These are phyloP conservation scores for Cytospora piceae DNA, from an alignment of 2,329 filamentous ascomycete genomes.

Conservation along the genomic window DNA sequence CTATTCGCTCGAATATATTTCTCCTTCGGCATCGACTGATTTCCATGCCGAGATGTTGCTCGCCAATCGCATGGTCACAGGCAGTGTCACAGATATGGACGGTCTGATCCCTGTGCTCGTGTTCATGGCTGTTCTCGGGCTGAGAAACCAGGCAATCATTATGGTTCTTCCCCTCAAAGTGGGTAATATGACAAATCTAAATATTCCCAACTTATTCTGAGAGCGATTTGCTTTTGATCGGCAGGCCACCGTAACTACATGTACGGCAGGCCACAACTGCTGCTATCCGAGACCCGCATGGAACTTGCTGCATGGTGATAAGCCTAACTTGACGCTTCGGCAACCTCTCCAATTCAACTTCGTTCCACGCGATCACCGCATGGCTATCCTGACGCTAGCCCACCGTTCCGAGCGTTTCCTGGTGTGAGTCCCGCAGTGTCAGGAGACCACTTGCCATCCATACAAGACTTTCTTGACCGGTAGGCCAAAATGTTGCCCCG, in stretches of 20 bases:
- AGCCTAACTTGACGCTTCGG: not conserved
- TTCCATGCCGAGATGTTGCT: not conserved
- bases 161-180: no score
- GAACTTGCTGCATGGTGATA: not conserved
- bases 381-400: not conserved
- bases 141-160: not conserved
- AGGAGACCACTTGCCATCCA: not conserved
- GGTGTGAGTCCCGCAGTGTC: not conserved
- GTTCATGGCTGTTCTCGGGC: not conserved
- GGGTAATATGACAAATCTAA: no score
- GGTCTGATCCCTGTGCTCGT: not conserved
- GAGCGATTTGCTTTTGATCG: constrained; percentile 8
- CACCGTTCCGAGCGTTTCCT: not conserved
- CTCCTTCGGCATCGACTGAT: not conserved
- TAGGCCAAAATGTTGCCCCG: not conserved
- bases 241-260: not conserved
- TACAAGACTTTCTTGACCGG: not conserved
- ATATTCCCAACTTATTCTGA: not conserved
- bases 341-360: constrained; percentile 6
- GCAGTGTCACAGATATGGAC: not conserved
- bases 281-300: constrained; percentile 25
- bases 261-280: constrained; percentile 10
- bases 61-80: not conserved
- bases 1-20: no score
- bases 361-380: constrained; percentile 1